Conservation (phyloP, 2,329 filamentous ascomycete genomes). For the Penicillium thymicola region DNA sequence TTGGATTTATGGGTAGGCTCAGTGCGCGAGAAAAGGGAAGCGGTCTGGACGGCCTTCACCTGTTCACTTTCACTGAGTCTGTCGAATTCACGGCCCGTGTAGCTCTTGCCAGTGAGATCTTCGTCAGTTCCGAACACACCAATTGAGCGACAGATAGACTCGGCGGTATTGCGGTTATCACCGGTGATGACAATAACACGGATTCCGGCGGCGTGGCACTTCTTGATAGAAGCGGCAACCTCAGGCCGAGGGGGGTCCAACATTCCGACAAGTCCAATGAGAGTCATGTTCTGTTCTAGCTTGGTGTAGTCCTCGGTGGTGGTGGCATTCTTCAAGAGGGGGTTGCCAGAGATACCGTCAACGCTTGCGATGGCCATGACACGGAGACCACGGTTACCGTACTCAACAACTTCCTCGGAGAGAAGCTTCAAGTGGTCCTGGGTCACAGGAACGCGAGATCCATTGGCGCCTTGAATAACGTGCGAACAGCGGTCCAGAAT, state of each 20-base stretch:
- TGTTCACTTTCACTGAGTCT: slow-evolving; percentile 74
- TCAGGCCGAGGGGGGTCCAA: slow-evolving; percentile 93
- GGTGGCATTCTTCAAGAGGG: slow-evolving; percentile 70
- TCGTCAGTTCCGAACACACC: slow-evolving; percentile 83
- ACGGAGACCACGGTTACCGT: slow-evolving; percentile 87
- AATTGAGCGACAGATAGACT: slow-evolving; percentile 96
- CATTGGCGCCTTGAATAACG: slow-evolving; percentile 71
- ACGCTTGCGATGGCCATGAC: slow-evolving; percentile 89
- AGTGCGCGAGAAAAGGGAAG: slow-evolving; percentile 91
- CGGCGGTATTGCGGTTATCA: slow-evolving; percentile 95
- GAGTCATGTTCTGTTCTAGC: slow-evolving; percentile 89
- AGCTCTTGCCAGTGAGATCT: slow-evolving; percentile 87
- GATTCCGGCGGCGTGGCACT: slow-evolving; percentile 91
- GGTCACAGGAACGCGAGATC: slow-evolving; percentile 70
- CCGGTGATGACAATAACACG: slow-evolving; percentile 97
- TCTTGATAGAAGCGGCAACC: slow-evolving; percentile 77
- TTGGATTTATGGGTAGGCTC: slow-evolving; percentile 97
- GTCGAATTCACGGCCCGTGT: slow-evolving; percentile 92
- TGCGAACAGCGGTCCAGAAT: slow-evolving; percentile 90
- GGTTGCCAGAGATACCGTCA: slow-evolving; percentile 68
- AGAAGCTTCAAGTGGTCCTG: slow-evolving; percentile 68
- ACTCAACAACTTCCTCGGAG: slow-evolving; percentile 76
- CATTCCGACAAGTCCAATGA: slow-evolving; percentile 93
- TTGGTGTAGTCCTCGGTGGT: slow-evolving; percentile 78
- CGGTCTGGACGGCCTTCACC: slow-evolving; percentile 76